Evolutionary conservation across 2,329 filamentous ascomycete genomes (phyloP).

Genomic region (Diplodia corticola): DNA sequence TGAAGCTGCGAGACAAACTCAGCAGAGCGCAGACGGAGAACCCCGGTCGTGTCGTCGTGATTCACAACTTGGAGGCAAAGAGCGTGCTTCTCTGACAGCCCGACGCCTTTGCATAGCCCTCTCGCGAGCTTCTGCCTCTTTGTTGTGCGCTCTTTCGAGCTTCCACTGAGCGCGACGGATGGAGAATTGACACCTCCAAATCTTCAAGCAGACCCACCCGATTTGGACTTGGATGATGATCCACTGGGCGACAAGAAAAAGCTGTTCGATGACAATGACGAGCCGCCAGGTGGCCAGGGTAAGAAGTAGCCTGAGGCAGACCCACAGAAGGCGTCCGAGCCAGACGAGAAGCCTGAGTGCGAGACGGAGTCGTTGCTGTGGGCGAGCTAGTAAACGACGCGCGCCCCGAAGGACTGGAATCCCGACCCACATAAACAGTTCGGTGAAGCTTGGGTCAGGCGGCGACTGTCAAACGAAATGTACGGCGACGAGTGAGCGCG

Average conservation of each 20-base stretch:
- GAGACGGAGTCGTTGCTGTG: neutral
- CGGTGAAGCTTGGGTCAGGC: neutral
- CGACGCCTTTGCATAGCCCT: neutral
- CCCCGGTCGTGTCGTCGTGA: neutral
- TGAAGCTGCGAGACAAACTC: neutral
- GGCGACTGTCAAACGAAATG: neutral
- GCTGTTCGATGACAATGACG: neutral
- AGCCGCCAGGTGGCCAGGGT: neutral
- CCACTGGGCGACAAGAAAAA: neutral
- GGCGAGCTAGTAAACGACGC: neutral
- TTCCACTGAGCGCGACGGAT: neutral
- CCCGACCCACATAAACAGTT: slow-evolving; percentile 9
- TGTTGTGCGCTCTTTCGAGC: neutral
- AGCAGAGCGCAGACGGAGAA: neutral
- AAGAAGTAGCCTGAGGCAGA: neutral
- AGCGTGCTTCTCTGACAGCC: neutral
- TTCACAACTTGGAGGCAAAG: neutral
- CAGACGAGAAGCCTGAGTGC: neutral
- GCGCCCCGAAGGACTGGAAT: neutral
- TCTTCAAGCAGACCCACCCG: neutral
- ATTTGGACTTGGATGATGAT: neutral
- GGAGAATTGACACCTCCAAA: neutral
- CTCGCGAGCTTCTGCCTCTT: neutral
- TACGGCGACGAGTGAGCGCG: neutral
- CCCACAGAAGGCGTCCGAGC: neutral